Evolutionary conservation across 352 stramenopile species (phyloP).

Genomic region (Paralagenidium karlingii): DNA sequence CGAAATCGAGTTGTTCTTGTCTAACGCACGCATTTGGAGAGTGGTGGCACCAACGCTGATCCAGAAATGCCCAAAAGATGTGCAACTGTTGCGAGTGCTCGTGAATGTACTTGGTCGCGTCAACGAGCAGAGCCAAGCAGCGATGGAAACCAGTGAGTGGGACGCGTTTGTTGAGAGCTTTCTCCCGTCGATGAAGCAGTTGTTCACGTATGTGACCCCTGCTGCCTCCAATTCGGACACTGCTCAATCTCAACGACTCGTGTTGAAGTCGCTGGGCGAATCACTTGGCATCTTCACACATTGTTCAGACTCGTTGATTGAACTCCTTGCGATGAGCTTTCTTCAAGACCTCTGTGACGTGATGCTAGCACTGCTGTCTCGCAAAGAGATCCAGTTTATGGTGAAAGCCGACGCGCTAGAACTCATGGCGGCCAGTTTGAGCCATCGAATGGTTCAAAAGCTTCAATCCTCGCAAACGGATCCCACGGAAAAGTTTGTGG

Average conservation of each 20-base stretch:
- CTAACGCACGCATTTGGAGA: constrained; percentile 24
- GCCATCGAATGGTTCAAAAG: neutral
- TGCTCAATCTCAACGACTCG: constrained; percentile 18
- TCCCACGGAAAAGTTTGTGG: constrained; percentile 11
- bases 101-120: constrained; percentile 25
- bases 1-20: constrained; percentile 31
- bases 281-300: constrained; percentile 25
- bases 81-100: constrained; percentile 17
- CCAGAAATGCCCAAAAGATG: constrained; percentile 15
- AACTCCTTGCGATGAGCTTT: constrained; percentile 11
- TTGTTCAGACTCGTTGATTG: constrained; percentile 17
- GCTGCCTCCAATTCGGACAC: constrained; percentile 8
- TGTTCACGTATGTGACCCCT: constrained; percentile 17
- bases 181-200: constrained; percentile 20
- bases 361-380: constrained; percentile 20
- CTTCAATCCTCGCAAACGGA: neutral
- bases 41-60: constrained; percentile 13
- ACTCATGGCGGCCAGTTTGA: constrained; percentile 22
- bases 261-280: constrained; percentile 27
- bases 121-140: constrained; percentile 15
- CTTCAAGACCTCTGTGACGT: constrained; percentile 25
- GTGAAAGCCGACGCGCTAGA: constrained; percentile 45
- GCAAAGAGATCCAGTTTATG: constrained; percentile 25
- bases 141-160: constrained; percentile 17
- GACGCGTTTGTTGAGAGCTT: constrained; percentile 35